A percentile compares a stretch with the other conserved stretches of the same genome.
Evolutionary conservation across 164 flowering plant genomes (phyloP).

Genomic region (Nymphaea thermarum): DNA sequence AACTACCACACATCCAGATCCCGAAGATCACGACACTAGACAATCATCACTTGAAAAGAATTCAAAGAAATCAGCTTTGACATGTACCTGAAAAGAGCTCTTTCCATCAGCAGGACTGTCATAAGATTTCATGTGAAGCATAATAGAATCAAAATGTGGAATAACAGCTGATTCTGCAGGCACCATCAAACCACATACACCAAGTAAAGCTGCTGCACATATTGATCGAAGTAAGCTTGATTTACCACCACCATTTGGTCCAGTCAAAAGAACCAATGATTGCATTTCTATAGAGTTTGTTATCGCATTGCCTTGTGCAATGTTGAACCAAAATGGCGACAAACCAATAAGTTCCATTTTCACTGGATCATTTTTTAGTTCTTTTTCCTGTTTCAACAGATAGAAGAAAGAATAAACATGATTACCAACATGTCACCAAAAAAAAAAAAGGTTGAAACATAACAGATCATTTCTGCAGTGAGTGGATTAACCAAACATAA

Average conservation of each 20-base stretch:
- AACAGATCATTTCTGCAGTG: too few species aligned
- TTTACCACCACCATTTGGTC: slow-evolving; percentile 99
- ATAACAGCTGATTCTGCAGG: slow-evolving; percentile 84
- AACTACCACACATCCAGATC: too few species aligned
- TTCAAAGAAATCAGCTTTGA: not conserved
- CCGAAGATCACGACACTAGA: too few species aligned
- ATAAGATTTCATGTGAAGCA: slow-evolving; percentile 98
- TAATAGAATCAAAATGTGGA: slow-evolving; percentile 89
- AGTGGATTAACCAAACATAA: too few species aligned
- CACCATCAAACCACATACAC: slow-evolving; percentile 93
- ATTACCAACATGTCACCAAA: too few species aligned
- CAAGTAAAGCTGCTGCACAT: slow-evolving; percentile 89
- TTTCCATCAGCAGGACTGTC: slow-evolving; percentile 98
- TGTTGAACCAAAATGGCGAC: slow-evolving; percentile 94
- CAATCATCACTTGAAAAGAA: too few species aligned
- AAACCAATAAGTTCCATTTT: slow-evolving; percentile 61
- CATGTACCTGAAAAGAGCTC: slow-evolving; percentile 85
- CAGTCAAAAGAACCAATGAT: slow-evolving; percentile 82
- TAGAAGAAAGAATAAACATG: not conserved
- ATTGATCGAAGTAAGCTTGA: slow-evolving; percentile 91
- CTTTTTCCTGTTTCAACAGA: slow-evolving; percentile 27
- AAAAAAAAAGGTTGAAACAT: too few species aligned
- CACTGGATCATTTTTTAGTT: slow-evolving; percentile 17
- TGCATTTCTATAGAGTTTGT: slow-evolving; percentile 71
- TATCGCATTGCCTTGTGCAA: slow-evolving; percentile 72